Evolutionary conservation across 169 alveolate species (phyloP), one percentile per base, ranked within the genome.

Genomic region (Condylostoma magnum): DNA sequence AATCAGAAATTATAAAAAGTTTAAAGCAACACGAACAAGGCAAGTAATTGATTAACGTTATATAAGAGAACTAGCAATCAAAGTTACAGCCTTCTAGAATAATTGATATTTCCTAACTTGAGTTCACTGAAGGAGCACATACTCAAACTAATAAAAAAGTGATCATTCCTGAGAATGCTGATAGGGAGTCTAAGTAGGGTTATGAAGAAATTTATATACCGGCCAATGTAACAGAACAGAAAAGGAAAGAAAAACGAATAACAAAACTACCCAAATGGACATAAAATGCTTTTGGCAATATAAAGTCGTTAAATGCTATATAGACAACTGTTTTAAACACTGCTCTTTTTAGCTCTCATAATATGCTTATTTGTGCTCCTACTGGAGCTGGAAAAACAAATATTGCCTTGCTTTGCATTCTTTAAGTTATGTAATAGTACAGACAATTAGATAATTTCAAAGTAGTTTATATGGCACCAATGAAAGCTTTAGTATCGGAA

Each of bases 321-420:
- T 99, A 99, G 81, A 91, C 99, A 25, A 82, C 83, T 52, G 99
- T 99, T 10, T 95, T 79, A 71, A 91, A 95, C 6, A 83, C 90
- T 12, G 99, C 99, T 1, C 95, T 96, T 71, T 82, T 90, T 54
- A 84, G 83, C 28, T 94, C 95, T 69, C 99, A 97, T 73, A 99
- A 99, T 85, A 57, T 99, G 93, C 83, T 99, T 43, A 93, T 99
- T 5, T 97, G 99, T 75, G 99, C 99, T 22, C 99, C 99, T 6
- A 99, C 99, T 1, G 99, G 99, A 6, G 99, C 99, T 5, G 99
- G 99, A 20, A 99, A 99, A 89, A 99, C 99, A 5, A 99, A 98
- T 84, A 97, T 98, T 54, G 99, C 99, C 54, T 80, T 99, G 79
- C 88, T 99, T 60, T 90, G 99, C 51, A 98, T 98, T 41, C 84